A percentile compares a stretch with the other conserved stretches of the same genome.
These are phyloP conservation scores for Alternaria incomplexa DNA, from an alignment of 2,329 filamentous ascomycete genomes.

Conservation along the genomic window DNA sequence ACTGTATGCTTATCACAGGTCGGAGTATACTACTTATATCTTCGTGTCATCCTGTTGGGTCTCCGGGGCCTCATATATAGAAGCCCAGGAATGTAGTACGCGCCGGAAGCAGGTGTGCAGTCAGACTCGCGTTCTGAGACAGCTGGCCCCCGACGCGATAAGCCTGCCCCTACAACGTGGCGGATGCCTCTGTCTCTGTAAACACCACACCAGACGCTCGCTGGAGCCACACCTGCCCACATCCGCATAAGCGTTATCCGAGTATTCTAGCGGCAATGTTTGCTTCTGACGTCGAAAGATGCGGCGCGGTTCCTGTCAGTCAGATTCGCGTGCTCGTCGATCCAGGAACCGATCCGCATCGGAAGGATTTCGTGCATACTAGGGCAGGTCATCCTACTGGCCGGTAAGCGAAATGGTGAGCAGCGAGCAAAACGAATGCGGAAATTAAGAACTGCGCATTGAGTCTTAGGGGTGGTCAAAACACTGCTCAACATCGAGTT, in stretches of 20 bases:
- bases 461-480: not conserved
- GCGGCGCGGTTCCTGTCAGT: not conserved
- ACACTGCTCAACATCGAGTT: not conserved
- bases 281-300: not conserved
- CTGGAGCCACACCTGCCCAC: not conserved
- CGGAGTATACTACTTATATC: not conserved
- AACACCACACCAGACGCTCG: not conserved
- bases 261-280: not conserved
- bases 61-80: not conserved
- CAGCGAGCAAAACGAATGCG: conserved; percentile 12
- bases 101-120: not conserved
- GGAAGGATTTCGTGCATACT: conserved; percentile 14
- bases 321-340: not conserved
- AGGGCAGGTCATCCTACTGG: conserved; percentile 13
- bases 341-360: conserved; percentile 15
- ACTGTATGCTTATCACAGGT: not conserved
- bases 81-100: not conserved
- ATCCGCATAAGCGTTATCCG: not conserved
- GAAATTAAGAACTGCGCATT: conserved; percentile 22
- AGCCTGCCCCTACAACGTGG: not conserved
- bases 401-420: conserved; percentile 24
- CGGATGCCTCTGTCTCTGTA: not conserved
- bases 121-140: not conserved
- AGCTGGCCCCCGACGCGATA: not conserved
- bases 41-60: not conserved